Percentiles rank a stretch among this genome's conserved stretches.
Conservation (phyloP, 805 yeast species). For the Soucietia sequanensis region DNA sequence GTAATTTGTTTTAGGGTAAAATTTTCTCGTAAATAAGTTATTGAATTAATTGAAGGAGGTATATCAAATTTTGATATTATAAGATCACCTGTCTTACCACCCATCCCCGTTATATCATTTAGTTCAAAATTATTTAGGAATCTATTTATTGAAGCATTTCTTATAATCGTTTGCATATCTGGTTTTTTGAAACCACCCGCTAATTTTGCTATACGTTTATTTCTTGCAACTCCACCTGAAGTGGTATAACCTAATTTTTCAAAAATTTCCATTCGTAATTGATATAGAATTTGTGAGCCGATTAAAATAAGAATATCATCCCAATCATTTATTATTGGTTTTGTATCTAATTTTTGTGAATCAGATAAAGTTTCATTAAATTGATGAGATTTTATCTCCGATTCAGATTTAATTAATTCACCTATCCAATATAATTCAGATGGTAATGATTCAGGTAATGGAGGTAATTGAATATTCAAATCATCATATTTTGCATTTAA, state of each 20-base stretch:
- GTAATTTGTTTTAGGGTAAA: conserved; percentile 30
- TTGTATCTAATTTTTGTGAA: conserved; percentile 2
- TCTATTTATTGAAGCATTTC: conserved; percentile 42
- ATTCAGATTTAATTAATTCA: conserved; percentile 16
- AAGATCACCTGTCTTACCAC: conserved; percentile 80
- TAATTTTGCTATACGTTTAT: conserved; percentile 77
- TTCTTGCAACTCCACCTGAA: conserved; percentile 81
- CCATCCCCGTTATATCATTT: conserved; percentile 83
- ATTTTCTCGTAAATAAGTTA: conserved; percentile 48
- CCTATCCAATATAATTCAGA: conserved; percentile 30
- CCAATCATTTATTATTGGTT: conserved; percentile 47
- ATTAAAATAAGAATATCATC: conserved; percentile 71
- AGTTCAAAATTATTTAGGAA: conserved; percentile 65
- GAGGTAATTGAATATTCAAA: conserved; percentile 37
- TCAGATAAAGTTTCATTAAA: background rate
- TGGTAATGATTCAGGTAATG: conserved; percentile 40
- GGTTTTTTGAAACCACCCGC: conserved; percentile 89
- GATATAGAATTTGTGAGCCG: conserved; percentile 59
- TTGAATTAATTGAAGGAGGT: conserved; percentile 47
- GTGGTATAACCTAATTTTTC: conserved; percentile 73
- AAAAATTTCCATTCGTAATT: conserved; percentile 53
- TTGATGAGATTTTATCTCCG: conserved; percentile 9
- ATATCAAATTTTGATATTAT: conserved; percentile 50
- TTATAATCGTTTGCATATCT: conserved; percentile 74
- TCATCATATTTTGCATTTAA: conserved; percentile 16